phyloP scores from a whole-genome alignment of 192 early-diverging fungal genomes.

The Coemansia sp. region DNA sequence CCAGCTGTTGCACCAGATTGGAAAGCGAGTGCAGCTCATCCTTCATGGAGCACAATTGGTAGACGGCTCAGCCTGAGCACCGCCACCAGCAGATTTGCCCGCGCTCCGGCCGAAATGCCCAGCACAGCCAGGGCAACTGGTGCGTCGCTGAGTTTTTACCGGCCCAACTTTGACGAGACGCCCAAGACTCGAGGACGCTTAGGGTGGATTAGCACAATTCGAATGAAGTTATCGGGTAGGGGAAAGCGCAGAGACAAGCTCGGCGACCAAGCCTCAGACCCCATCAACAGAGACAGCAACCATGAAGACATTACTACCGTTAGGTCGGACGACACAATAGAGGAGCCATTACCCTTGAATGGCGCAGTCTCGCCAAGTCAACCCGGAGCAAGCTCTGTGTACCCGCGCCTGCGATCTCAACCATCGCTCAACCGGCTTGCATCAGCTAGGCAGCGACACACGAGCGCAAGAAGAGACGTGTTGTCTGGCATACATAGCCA shows the following conservation, averaged over 20 bases:
- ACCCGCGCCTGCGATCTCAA: slow-evolving; percentile 49
- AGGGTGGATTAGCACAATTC: slow-evolving; percentile 39
- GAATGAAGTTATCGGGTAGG: slow-evolving; percentile 12
- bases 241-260: background rate
- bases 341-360: background rate
- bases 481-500: slow-evolving; percentile 1
- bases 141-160: slow-evolving; percentile 1
- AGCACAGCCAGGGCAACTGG: background rate
- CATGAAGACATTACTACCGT: background rate
- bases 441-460: background rate
- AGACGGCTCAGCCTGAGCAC: slow-evolving; percentile 26
- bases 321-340: background rate
- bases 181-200: slow-evolving; percentile 5
- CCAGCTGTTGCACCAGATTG: background rate
- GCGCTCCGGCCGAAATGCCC: background rate
- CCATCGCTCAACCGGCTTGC: slow-evolving; percentile 25
- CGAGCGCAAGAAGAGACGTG: background rate
- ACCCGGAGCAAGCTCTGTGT: background rate
- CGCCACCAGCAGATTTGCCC: background rate
- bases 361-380: background rate
- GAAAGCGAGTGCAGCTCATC: slow-evolving; percentile 9
- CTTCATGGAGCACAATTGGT: slow-evolving; percentile 23
- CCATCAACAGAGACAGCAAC: background rate
- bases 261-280: background rate
- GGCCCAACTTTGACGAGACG: background rate